phyloP scores from a whole-genome alignment of 345 rosid genomes.

The Carallia pectinifolia region DNA sequence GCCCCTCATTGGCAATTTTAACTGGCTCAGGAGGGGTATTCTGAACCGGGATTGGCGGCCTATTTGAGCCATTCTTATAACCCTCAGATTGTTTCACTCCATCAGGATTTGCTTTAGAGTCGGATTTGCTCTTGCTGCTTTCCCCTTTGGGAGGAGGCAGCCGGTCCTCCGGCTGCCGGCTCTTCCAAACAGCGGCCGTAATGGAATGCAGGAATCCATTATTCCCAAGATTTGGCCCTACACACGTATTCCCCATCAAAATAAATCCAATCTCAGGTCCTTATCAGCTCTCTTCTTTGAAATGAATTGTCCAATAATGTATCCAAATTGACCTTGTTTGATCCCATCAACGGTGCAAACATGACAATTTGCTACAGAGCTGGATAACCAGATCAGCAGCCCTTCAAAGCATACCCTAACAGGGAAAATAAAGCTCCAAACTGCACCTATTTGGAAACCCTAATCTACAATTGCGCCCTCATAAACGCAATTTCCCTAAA shows the following conservation, averaged over 20 bases:
- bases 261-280: constrained; percentile 20
- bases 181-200: constrained; percentile 66
- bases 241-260: constrained; percentile 88
- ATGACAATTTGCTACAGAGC: not conserved
- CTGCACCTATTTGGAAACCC: constrained; percentile 8
- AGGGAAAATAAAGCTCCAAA: constrained; percentile 7
- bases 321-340: constrained; percentile 8
- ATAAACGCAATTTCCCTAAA: constrained; percentile 1
- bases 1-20: constrained; percentile 41
- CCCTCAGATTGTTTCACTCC: constrained; percentile 20
- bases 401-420: not conserved
- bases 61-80: constrained; percentile 19
- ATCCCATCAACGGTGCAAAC: constrained; percentile 23
- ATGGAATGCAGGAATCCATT: constrained; percentile 79
- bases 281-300: constrained; percentile 19
- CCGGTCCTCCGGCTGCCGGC: constrained; percentile 51
- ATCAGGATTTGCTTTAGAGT: constrained; percentile 22
- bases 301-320: constrained; percentile 14
- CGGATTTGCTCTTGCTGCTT: constrained; percentile 21
- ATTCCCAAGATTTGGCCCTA: constrained; percentile 67
- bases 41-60: constrained; percentile 33
- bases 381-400: too few species aligned
- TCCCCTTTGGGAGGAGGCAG: constrained; percentile 40
- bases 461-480: constrained; percentile 2
- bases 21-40: constrained; percentile 69